Base-by-base conservation (phyloP, 2,329 filamentous ascomycete species). In the Aspergillus sp. region DNA sequence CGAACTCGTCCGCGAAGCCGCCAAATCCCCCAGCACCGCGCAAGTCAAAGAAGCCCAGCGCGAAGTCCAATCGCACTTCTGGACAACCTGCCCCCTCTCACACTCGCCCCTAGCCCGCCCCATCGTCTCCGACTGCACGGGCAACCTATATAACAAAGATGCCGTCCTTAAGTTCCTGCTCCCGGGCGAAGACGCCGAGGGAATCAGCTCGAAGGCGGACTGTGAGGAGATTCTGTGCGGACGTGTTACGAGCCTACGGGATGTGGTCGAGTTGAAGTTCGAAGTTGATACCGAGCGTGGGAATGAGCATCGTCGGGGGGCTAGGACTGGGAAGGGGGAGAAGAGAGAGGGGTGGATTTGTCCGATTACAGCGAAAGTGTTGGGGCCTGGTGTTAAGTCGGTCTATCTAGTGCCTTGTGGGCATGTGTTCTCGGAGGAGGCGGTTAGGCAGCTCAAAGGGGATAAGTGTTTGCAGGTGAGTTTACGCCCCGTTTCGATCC, bases 341-440 rank as follows among this genome's bases (percentile, higher is more conserved):
- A 71, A 67, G 51, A 67, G 65, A 7, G 80, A 84, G 59, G 78
- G 76, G 49, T 90, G 85, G 79, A 80, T 88, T 23, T 98, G 93
- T 62, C 90, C 91, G 0, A 80, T 97, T 47, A 95, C 90, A 1
- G 81, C 86, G 60, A 95, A 94, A 65, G 84, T 86, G 64, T 71
- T 98, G 20, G 93, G 93, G 0, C 83, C 90, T 0, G 77, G 77
- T 4, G 83, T 85, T 13, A 91, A 85, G 67, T 79, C 89, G 0
- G 88, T 95, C 1, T 98, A 97, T 60, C 61, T 98, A 2, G 88
- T 97, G 4, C 93, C 93, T 0, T 98, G 93, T 61, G 94, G 93
- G 0, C 94, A 98, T 73, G 90, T 88, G 0, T 97, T 97, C 69
- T 85, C 88, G 0, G 90, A 94, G 52, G 82, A 83, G 46, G 89